Evolutionary conservation across 1,139 yeast species (phyloP).

Genomic region (Diutina catenulata): DNA sequence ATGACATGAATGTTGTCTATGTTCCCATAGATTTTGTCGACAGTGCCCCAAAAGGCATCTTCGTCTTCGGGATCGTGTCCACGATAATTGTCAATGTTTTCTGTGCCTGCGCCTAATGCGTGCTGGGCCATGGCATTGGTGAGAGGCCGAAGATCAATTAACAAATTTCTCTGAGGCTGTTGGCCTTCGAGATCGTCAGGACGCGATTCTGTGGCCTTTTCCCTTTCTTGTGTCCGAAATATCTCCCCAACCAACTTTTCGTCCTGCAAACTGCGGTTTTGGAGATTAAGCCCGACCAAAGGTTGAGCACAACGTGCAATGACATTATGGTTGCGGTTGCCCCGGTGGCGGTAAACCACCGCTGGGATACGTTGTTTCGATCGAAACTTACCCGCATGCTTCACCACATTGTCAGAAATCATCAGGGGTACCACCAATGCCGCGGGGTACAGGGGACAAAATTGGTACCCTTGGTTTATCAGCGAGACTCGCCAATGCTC

Average conservation of each 20-base stretch:
- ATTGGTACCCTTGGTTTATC: conserved; percentile 52
- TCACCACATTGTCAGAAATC: conserved; percentile 71
- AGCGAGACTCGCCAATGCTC: conserved; percentile 55
- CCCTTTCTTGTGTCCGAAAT: conserved; percentile 37
- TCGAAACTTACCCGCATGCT: conserved; percentile 75
- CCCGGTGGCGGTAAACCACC: conserved; percentile 59
- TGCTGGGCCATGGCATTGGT: conserved; percentile 96
- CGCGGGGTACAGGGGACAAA: conserved; percentile 72
- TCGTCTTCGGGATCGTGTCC: conserved; percentile 12
- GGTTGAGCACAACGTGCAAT: conserved; percentile 92
- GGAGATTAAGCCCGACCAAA: conserved; percentile 71
- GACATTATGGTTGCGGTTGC: conserved; percentile 51
- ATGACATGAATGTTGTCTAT: conserved; percentile 93
- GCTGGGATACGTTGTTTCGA: conserved; percentile 82
- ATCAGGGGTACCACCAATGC: conserved; percentile 55
- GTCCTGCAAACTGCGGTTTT: conserved; percentile 82
- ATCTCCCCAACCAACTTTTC: conserved; percentile 70
- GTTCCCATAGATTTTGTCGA: conserved; percentile 66
- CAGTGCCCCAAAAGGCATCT: conserved; percentile 11
- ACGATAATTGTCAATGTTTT: conserved; percentile 76
- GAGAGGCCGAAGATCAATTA: conserved; percentile 85
- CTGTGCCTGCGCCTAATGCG: conserved; percentile 96
- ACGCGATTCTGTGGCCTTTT: conserved; percentile 13
- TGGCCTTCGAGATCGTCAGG: conserved; percentile 14
- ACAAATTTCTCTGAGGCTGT: conserved; percentile 50